Percentiles rank a stretch among this genome's conserved stretches.
Conservation (phyloP, 257 asterid species). For the Coffea eugenioides region DNA sequence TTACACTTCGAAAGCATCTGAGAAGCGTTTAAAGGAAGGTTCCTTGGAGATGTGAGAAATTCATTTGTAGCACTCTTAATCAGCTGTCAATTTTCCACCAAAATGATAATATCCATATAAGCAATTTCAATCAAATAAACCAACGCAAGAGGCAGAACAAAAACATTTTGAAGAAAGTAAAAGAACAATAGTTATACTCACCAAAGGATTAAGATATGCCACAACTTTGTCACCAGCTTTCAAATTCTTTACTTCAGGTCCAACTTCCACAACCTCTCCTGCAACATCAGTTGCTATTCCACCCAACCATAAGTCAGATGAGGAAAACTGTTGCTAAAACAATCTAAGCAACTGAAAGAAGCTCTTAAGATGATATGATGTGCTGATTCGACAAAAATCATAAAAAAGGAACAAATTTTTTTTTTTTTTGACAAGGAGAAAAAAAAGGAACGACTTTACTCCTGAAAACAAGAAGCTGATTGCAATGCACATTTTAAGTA, state of each 20-base stretch:
- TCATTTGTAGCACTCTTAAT: not conserved
- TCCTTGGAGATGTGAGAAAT: not conserved
- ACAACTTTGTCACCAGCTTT: constrained; percentile 65
- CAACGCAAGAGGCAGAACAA: too few relatives aligned
- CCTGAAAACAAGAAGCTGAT: not conserved
- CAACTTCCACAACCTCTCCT: constrained; percentile 62
- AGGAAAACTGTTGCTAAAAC: not conserved
- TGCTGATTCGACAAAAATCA: not conserved
- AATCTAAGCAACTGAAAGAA: not conserved
- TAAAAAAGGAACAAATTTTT: not conserved
- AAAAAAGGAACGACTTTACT: not conserved
- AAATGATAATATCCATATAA: not conserved
- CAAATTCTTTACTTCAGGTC: constrained; percentile 44
- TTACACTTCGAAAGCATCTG: not conserved
- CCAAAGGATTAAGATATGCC: constrained; percentile 30
- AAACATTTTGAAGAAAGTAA: not conserved
- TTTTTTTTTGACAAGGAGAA: too few relatives aligned
- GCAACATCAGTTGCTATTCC: constrained; percentile 57
- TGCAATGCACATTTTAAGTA: not conserved
- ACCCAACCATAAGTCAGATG: constrained; percentile 2
- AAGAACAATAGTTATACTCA: constrained; percentile 22
- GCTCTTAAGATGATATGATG: not conserved
- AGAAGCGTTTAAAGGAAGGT: not conserved
- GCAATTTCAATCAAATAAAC: not conserved
- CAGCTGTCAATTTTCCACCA: not conserved